phyloP scores from a whole-genome alignment of 164 flowering plant genomes.

The Aristolochia californica region DNA sequence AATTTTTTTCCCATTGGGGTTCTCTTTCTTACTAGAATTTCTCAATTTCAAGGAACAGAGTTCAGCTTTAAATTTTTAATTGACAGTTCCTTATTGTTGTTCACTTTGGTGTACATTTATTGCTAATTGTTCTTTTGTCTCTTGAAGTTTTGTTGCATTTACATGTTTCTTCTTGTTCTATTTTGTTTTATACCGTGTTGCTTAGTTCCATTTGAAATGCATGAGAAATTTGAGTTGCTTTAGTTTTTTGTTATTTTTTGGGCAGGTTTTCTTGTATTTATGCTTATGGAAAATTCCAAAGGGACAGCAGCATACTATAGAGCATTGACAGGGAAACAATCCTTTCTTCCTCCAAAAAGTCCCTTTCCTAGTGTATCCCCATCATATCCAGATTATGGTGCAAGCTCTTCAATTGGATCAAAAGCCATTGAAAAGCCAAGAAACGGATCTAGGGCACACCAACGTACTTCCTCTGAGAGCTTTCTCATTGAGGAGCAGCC shows the following conservation, averaged over 20 bases:
- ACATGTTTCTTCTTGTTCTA: background rate
- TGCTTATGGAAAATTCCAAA: constrained; percentile 52
- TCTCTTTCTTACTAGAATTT: too few species aligned
- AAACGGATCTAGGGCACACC: constrained; percentile 52
- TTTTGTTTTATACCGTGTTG: background rate
- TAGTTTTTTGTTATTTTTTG: background rate
- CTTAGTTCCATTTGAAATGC: too few species aligned
- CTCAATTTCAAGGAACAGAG: too few species aligned
- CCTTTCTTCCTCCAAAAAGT: constrained; percentile 76
- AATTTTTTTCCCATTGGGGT: too few species aligned
- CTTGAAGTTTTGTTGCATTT: background rate
- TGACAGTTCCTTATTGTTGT: too few species aligned
- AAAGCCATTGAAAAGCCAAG: constrained; percentile 45
- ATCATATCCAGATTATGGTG: constrained; percentile 49
- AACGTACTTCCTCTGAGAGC: constrained; percentile 79
- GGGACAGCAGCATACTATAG: constrained; percentile 40
- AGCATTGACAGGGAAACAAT: constrained; percentile 47
- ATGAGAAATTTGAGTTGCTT: background rate
- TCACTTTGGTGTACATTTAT: too few species aligned
- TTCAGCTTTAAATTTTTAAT: too few species aligned
- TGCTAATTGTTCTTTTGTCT: too few species aligned
- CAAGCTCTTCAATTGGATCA: constrained; percentile 30
- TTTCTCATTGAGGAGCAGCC: constrained; percentile 75
- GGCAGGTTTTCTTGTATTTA: constrained; percentile 1
- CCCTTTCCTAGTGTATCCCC: constrained; percentile 62